phyloP scores from a whole-genome alignment of 2,329 filamentous ascomycete genomes.

The Tolypocladium nubicola region DNA sequence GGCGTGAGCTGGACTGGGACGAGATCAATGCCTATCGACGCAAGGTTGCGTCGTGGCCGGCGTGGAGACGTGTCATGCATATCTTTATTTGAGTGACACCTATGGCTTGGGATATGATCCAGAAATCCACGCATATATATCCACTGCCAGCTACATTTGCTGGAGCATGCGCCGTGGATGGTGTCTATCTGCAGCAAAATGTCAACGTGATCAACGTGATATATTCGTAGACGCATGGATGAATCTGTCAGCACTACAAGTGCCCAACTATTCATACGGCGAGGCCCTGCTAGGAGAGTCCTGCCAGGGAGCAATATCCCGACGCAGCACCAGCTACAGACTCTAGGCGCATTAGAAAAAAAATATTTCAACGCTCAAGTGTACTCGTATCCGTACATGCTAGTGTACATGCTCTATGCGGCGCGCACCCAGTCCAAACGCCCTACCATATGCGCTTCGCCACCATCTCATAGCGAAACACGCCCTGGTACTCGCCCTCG shows the following conservation, averaged over 20 bases:
- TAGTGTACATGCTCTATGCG: background rate
- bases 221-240: no score
- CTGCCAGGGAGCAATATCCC: no score
- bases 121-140: no score
- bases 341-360: background rate
- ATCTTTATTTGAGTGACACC: background rate
- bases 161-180: no score
- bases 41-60: background rate
- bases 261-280: no score
- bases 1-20: background rate
- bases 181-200: no score
- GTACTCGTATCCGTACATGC: background rate
- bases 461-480: constrained; percentile 87
- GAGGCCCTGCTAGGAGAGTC: no score
- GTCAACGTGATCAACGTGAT: no score
- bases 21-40: background rate
- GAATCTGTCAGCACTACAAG: no score
- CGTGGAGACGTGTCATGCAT: background rate
- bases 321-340: background rate
- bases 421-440: background rate
- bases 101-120: no score
- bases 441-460: constrained; percentile 88
- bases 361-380: background rate
- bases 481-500: constrained; percentile 43
- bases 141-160: no score